Percentiles rank a stretch among this genome's conserved stretches.
Evolutionary conservation across 306 rosid species (phyloP).

Genomic region (Inga leiocalycina): DNA sequence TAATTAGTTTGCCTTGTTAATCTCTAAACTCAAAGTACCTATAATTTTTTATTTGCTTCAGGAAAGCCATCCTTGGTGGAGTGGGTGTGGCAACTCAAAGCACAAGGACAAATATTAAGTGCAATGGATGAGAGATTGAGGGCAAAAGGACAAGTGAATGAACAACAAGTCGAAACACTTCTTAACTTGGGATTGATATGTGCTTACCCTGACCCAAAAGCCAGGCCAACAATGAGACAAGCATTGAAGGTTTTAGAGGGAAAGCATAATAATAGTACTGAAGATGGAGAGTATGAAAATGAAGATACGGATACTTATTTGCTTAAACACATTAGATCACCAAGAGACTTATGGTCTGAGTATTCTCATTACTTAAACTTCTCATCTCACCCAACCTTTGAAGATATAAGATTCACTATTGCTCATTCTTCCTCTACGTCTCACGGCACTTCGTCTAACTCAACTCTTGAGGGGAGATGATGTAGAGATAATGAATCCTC

Average conservation of each 20-base stretch:
- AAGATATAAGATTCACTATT: constrained; percentile 45
- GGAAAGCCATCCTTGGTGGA: constrained; percentile 58
- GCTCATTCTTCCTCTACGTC: constrained; percentile 51
- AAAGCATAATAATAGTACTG: constrained; percentile 23
- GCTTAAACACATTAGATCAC: constrained; percentile 51
- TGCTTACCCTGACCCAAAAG: constrained; percentile 65
- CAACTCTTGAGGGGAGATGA: constrained; percentile 57
- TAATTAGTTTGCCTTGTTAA: neutral
- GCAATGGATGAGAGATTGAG: constrained; percentile 65
- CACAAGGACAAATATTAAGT: constrained; percentile 46
- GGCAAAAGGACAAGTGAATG: constrained; percentile 42
- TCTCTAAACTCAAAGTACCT: neutral
- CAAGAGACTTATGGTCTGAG: constrained; percentile 43
- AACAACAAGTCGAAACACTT: constrained; percentile 58
- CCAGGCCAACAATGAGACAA: constrained; percentile 83
- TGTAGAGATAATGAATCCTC: neutral
- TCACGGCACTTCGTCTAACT: constrained; percentile 50
- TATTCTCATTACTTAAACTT: constrained; percentile 42
- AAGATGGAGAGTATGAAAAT: constrained; percentile 39
- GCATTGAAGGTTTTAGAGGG: constrained; percentile 70
- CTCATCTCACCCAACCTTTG: constrained; percentile 69
- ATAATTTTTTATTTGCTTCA: neutral
- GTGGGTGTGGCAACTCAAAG: constrained; percentile 60
- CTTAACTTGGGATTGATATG: constrained; percentile 81
- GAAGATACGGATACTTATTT: constrained; percentile 59